Conservation (phyloP, 805 yeast genomes). For the Myxozyma neotropica region DNA sequence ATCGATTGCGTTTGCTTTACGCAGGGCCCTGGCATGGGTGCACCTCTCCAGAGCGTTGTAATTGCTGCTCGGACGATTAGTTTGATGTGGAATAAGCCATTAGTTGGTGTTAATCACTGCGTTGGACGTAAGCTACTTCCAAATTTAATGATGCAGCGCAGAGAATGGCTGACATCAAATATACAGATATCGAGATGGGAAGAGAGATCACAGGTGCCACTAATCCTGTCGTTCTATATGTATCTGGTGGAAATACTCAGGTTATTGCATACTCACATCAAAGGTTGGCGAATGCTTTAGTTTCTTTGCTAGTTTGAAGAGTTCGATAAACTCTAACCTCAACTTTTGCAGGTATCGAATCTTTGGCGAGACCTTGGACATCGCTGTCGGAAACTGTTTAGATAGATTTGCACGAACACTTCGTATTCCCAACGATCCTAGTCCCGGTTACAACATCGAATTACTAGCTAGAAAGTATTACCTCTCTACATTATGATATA, state of each 20-base stretch:
- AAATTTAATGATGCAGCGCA: not conserved
- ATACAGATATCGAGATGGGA: conserved; percentile 92
- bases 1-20: conserved; percentile 77
- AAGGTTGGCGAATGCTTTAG: conserved; percentile 42
- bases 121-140: conserved; percentile 63
- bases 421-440: conserved; percentile 86
- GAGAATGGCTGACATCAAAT: not conserved
- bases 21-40: conserved; percentile 99
- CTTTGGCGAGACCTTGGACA: conserved; percentile 98
- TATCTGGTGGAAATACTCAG: conserved; percentile 98
- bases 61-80: conserved; percentile 87
- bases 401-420: conserved; percentile 94
- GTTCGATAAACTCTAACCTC: too few relatives aligned
- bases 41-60: conserved; percentile 91
- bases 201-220: conserved; percentile 95
- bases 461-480: conserved; percentile 77
- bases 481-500: too few relatives aligned
- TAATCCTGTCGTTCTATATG: conserved; percentile 96
- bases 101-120: conserved; percentile 96
- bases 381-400: conserved; percentile 95
- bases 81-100: conserved; percentile 77
- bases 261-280: conserved; percentile 95
- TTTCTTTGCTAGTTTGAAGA: not conserved
- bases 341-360: conserved; percentile 70
- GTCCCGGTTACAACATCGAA: conserved; percentile 97